These are phyloP conservation scores for Nymphaea thermarum DNA, from an alignment of 164 flowering plant genomes.

Conservation along the genomic window DNA sequence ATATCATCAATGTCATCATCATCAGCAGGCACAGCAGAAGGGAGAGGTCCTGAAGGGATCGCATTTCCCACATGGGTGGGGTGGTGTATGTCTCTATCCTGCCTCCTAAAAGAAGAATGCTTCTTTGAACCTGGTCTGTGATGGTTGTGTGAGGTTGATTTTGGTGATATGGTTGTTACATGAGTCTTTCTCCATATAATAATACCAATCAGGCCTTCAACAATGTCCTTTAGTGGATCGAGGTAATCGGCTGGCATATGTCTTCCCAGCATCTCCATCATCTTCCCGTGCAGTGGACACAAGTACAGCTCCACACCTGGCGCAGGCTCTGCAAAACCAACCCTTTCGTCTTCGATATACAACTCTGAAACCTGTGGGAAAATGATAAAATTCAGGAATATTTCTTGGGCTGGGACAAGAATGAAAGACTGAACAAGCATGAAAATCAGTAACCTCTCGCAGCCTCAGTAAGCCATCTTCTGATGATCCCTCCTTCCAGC, in stretches of 20 bases:
- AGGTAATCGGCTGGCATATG: slow-evolving; percentile 43
- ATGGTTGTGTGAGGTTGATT: slow-evolving; percentile 45
- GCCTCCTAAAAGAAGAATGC: slow-evolving; percentile 27
- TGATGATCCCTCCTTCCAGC: slow-evolving; percentile 44
- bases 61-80: neutral
- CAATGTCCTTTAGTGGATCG: slow-evolving; percentile 34
- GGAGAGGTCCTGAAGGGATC: neutral
- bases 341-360: slow-evolving; percentile 61
- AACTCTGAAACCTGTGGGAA: slow-evolving; percentile 51
- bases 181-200: slow-evolving; percentile 84
- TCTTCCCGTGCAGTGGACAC: slow-evolving; percentile 54
- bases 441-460: slow-evolving; percentile 36
- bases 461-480: slow-evolving; percentile 32
- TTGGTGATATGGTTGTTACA: slow-evolving; percentile 51
- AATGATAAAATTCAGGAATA: neutral
- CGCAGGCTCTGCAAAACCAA: slow-evolving; percentile 84
- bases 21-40: slow-evolving; percentile 7
- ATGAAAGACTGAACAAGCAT: neutral
- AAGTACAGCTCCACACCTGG: slow-evolving; percentile 72
- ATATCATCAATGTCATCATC: slow-evolving; percentile 67
- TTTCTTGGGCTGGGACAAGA: neutral
- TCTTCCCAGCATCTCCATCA: slow-evolving; percentile 46
- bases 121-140: slow-evolving; percentile 42
- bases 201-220: slow-evolving; percentile 75
- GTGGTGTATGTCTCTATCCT: slow-evolving; percentile 24